phyloP scores from a whole-genome alignment of 805 yeast species.

The Metschnikowia gelsemii region DNA sequence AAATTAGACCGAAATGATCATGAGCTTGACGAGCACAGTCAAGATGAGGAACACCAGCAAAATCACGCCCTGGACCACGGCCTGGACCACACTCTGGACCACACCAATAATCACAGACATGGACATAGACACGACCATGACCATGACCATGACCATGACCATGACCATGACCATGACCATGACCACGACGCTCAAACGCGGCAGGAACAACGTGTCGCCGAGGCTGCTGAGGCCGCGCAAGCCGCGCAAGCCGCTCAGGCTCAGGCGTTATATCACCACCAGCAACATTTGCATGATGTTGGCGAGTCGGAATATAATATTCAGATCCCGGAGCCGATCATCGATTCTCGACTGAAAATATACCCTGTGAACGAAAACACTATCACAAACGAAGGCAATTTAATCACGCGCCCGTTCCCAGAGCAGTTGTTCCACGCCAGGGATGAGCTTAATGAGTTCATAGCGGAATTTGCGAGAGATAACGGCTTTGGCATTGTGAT shows the following conservation, averaged over 20 bases:
- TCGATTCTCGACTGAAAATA: constrained; percentile 42
- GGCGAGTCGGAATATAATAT: constrained; percentile 42
- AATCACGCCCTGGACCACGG: constrained; percentile 3
- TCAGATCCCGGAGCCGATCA: constrained; percentile 47
- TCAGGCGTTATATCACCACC: constrained; percentile 23
- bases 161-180: constrained; percentile 11
- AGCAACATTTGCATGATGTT: constrained; percentile 23
- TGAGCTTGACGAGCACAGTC: constrained; percentile 12
- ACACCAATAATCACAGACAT: constrained; percentile 9
- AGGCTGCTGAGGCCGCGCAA: constrained; percentile 11
- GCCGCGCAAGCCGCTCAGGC: constrained; percentile 17
- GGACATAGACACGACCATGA: constrained; percentile 12
- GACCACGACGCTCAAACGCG: constrained; percentile 9
- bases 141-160: constrained; percentile 7
- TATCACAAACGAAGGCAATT: constrained; percentile 48
- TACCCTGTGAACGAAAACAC: constrained; percentile 47
- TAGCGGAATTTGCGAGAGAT: constrained; percentile 54
- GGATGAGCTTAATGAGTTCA: constrained; percentile 51
- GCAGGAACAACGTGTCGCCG: constrained; percentile 22
- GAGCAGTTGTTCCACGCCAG: constrained; percentile 52
- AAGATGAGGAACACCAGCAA: constrained; percentile 1
- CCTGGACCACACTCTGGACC: too few species aligned
- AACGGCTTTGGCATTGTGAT: constrained; percentile 60
- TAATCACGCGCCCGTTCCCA: constrained; percentile 54
- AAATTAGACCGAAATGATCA: constrained; percentile 32